Base-by-base conservation (phyloP, 345 rosid genomes). In the Euphorbia pulcherrima region DNA sequence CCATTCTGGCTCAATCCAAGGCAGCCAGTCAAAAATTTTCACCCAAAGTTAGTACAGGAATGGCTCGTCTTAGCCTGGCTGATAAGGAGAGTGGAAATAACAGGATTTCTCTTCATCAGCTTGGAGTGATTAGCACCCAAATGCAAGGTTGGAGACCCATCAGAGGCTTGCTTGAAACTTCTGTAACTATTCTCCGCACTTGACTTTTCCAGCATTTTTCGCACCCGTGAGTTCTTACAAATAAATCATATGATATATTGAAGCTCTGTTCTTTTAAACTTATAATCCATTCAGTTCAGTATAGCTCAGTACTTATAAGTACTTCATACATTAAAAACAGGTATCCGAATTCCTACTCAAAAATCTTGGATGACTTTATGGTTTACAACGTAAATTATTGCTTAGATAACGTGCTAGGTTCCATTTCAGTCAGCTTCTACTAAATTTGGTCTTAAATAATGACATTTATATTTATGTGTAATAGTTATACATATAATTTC, bases 141-240 rank as follows among this genome's bases (percentile, higher is more conserved):
- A 78, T 82, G 50, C 96, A 88, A 78, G 88, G 85, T 12, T 90
- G 98, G 98, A 83, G 89, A 76, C 96, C 97, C 6, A 82, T 87
- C 74, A 79, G 93, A 80, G 98, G 98, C 44, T 75, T 92, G 78
- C 98, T 94, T 0, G 96, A 92, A 58, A 83, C 85, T 44, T 90
- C 98, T 1, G 96, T 90, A 52, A 80, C 83, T 0, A 83, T 88
- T 33, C 94, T 92, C 50, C 86, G 97, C 21, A 77, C 98, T 62
- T 93, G 97, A 97, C 97, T 93, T 13, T 90, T 93, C 51, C 94
- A 90, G 40, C 97, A 92, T 76, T 90, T 92, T 74, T 86, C 90
- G 56, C 96, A 92, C 61, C 98, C 98, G 97, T 92, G 59, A 79
- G 97, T 80, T 8, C 60, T 63, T 76, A 3, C 10, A 46, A 46